These are phyloP conservation scores for Papiliotrema fonsecae DNA, from an alignment of 1,284 basidiomycete genomes.

Conservation along the genomic window DNA sequence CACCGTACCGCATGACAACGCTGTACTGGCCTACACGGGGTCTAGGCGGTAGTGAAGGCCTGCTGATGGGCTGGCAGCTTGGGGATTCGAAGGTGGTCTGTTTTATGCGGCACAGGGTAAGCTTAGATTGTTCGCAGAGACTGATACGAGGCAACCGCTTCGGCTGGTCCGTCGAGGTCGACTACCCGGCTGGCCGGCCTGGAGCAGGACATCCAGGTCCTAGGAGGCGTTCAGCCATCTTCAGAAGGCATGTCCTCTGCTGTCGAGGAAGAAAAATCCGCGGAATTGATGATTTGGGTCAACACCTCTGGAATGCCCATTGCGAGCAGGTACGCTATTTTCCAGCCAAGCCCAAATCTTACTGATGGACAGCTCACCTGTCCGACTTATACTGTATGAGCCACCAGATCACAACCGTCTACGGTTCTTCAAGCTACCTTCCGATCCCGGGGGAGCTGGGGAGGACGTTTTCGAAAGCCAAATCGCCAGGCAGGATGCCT, in stretches of 20 bases:
- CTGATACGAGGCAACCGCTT: too few species aligned
- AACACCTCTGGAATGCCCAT: constrained; percentile 6
- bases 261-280: too few species aligned
- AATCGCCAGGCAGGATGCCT: constrained; percentile 5
- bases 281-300: too few species aligned
- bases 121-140: too few species aligned
- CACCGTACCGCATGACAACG: constrained; percentile 10
- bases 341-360: too few species aligned
- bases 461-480: not conserved
- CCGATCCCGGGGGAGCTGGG: not conserved
- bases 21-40: constrained; percentile 34
- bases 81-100: constrained; percentile 21
- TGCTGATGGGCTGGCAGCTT: constrained; percentile 27
- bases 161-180: too few species aligned
- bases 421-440: constrained; percentile 17
- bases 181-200: too few species aligned
- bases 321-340: constrained; percentile 11
- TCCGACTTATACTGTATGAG: constrained; percentile 21
- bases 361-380: too few species aligned
- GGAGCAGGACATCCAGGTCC: too few species aligned
- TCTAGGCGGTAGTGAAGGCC: constrained; percentile 7
- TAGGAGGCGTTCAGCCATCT: too few species aligned
- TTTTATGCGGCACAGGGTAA: constrained; percentile 5
- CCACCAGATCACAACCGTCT: constrained; percentile 29
- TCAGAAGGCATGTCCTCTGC: too few species aligned